Conservation (phyloP, 1,139 yeast genomes). For the Hyphopichia khmerensis region DNA sequence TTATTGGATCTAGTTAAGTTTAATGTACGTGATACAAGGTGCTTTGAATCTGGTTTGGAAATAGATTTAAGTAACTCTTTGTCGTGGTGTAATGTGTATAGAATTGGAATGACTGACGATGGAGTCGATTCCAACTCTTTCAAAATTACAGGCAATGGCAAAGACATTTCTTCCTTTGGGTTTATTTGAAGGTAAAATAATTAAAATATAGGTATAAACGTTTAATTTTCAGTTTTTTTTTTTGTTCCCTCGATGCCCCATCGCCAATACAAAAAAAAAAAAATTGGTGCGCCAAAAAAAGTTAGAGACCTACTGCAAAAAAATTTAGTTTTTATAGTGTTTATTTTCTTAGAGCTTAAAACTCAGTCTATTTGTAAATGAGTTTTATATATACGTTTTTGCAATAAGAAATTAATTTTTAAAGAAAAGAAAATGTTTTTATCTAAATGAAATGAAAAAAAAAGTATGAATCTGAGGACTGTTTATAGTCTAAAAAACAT, state of each 20-base stretch:
- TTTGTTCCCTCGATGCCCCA: neutral
- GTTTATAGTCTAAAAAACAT: conserved; percentile 1
- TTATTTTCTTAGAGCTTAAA: too few relatives aligned
- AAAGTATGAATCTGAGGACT: neutral
- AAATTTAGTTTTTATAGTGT: neutral
- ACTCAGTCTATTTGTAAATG: too few relatives aligned
- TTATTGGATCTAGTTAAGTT: conserved; percentile 54
- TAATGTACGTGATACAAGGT: conserved; percentile 54
- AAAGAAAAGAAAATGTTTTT: neutral
- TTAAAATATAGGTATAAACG: too few relatives aligned
- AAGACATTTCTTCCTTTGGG: conserved; percentile 22
- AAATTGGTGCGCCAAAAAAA: neutral
- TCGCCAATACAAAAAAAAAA: neutral
- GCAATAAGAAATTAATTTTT: too few relatives aligned
- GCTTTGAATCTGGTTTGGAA: conserved; percentile 54
- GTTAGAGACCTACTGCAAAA: neutral
- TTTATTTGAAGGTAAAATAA: too few relatives aligned
- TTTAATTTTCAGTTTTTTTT: neutral
- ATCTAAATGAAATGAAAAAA: neutral
- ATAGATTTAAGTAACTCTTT: conserved; percentile 34
- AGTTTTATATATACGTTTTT: too few relatives aligned
- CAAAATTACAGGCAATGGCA: conserved; percentile 33
- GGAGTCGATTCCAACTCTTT: conserved; percentile 37
- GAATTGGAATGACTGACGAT: conserved; percentile 32
- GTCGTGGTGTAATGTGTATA: conserved; percentile 28